Percentiles rank a stretch among this genome's conserved stretches.
These are phyloP conservation scores for Lentinula aciculospora DNA, from an alignment of 768 basidiomycete genomes.

Conservation along the genomic window DNA sequence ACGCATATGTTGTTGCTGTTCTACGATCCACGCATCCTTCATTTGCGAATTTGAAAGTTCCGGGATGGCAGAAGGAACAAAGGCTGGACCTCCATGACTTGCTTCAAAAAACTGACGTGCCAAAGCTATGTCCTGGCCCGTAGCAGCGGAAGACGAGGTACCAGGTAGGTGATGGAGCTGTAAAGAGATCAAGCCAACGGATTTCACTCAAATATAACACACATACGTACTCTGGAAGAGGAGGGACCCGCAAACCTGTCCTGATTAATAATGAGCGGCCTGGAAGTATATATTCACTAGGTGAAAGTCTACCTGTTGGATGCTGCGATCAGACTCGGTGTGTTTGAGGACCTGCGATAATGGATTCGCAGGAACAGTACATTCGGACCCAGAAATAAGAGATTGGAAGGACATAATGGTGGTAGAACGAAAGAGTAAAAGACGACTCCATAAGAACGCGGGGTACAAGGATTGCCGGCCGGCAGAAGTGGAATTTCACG, in stretches of 20 bases:
- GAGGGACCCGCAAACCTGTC: conserved; percentile 74
- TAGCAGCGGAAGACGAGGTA: conserved; percentile 40
- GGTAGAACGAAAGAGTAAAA: background rate
- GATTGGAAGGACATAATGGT: conserved; percentile 68
- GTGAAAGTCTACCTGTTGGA: conserved; percentile 64
- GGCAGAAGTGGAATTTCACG: conserved; percentile 10
- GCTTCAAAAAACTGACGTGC: conserved; percentile 77
- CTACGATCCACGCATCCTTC: conserved; percentile 48
- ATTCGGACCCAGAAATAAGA: conserved; percentile 86
- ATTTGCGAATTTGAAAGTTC: conserved; percentile 29
- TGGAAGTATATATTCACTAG: background rate
- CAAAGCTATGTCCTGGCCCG: conserved; percentile 64
- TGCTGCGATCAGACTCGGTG: conserved; percentile 79
- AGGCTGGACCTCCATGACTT: background rate
- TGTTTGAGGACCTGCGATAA: conserved; percentile 87
- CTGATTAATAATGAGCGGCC: conserved; percentile 28
- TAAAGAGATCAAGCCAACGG: conserved; percentile 1
- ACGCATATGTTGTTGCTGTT: conserved; percentile 37
- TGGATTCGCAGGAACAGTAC: conserved; percentile 79
- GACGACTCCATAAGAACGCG: background rate
- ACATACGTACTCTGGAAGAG: conserved; percentile 51
- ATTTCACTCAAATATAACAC: background rate
- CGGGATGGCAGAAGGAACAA: conserved; percentile 7
- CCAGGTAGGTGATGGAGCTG: conserved; percentile 77
- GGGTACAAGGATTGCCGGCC: conserved; percentile 15